Base-by-base conservation (phyloP, 805 yeast species). In the Grigorovia transvaalensis region DNA sequence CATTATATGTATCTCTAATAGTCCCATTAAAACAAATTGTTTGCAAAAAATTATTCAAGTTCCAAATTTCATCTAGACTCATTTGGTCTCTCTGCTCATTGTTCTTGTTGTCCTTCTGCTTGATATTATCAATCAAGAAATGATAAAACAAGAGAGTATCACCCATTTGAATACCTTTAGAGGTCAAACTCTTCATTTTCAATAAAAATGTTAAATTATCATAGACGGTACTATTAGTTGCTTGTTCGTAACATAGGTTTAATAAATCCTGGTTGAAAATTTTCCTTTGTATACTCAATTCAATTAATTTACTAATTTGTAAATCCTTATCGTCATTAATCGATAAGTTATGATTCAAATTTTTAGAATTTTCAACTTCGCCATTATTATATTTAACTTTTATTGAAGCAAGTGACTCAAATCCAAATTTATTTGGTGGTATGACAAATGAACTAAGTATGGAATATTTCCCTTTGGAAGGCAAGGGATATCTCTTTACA, bases 151-250 rank as follows among this genome's bases (percentile, higher is more conserved):
- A 42, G 18, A 65, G 40, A 50, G 63, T 69, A 56, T 71, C 75
- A 38, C 70, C 71, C 2, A 56, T 52, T 13, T 61, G 57, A 18
- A 71, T 49, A 2, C 74, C 74, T 19, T 60, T 59, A 43, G 56
- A 53, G 1, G 74, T 69, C 11, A 72, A 64, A 43, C 69, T 59
- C 57, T 68, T 68, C 49, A 71, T 50, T 56, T 68, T 60, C 46
- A 71, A 51, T 50, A 69, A 52, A 47, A 62, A 51, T 0, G 56
- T 40, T 35, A 71, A 51, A 29, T 63, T 57, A 13, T 57, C 51
- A n/a, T 56, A 52, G 13, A 56, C 45, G 27, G 51, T 48, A 8
- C 46, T 46, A 33, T 13, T 13, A 33, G 4, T 33, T 33, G 15
- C 35, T 49, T 50, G 12, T 42, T 30, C 38, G 15, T 33, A 33